Base-by-base conservation (phyloP, 192 early-diverging fungal species). In the Backusella liffmaniae region DNA sequence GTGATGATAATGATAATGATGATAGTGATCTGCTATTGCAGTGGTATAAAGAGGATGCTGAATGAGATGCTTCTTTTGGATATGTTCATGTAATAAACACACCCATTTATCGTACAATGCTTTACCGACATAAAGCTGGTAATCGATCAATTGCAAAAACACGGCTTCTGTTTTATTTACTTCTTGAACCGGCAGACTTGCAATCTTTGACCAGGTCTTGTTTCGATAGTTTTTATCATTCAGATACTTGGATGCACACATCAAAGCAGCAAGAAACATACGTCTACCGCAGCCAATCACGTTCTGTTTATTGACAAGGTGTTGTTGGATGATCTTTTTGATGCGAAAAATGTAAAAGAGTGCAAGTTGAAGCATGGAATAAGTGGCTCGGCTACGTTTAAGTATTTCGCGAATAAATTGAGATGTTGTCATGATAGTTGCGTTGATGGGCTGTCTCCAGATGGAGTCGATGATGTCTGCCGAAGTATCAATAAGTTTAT, bases 171-270 rank as follows among this genome's bases (percentile, higher is more conserved):
- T 90, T 42, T 86, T 86, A 84, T 93, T 92, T 66, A 98, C 90
- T 82, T 98, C 94, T 7, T 82, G 59, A 65, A 92, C 84, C 7
- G 89, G 80, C 10, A 98, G 88, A 72, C 92, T 89, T 18, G 94
- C 95, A 44, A 96, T 94, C 84, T 93, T 93, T 56, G 94, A 85
- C 96, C 96, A 98, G 3, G 94, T 91, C 76, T 86, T 87, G 87
- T 95, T 96, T 13, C 89, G 87, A 79, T 95, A 98, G 67, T 90
- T 90, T 70, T 90, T 90, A 86, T 98, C 96, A 73, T 89, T 88
- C 70, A 93, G 87, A 77, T 92, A 96, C 77, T 98, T 98, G 69
- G 94, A 95, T 5, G 96, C 94, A 44, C 92, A 83, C 70, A 98
- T 92, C 32, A 98, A 82, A 0, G 95, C 86, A 10, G 92, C 89